Percentiles rank a stretch among this genome's conserved stretches.
Conservation (phyloP, 2,329 filamentous ascomycete genomes). For the Aspergillus ibericus region DNA sequence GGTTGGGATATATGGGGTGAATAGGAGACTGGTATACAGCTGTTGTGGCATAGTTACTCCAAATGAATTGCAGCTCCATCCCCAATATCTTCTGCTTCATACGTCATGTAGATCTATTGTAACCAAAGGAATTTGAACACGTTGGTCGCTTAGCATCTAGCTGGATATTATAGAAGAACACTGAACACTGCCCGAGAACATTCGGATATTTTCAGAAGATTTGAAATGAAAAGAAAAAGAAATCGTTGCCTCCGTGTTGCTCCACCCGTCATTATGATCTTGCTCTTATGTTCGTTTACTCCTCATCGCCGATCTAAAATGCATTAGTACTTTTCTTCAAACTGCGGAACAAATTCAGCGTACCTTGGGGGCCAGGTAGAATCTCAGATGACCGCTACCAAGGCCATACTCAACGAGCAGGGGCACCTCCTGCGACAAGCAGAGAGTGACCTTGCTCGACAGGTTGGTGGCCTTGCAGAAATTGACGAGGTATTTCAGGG, state of each 20-base stretch:
- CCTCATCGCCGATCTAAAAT: slow-evolving; percentile 62
- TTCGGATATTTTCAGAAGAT: slow-evolving; percentile 23
- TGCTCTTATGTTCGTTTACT: slow-evolving; percentile 35
- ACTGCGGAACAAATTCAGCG: slow-evolving; percentile 25
- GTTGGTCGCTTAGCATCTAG: slow-evolving; percentile 21
- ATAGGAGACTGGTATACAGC: neutral
- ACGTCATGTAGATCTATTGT: neutral
- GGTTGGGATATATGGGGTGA: neutral
- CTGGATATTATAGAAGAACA: slow-evolving; percentile 22
- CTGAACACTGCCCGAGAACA: slow-evolving; percentile 12
- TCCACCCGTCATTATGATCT: slow-evolving; percentile 29
- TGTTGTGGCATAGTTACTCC: neutral
- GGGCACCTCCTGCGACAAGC: slow-evolving; percentile 92
- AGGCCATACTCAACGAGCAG: slow-evolving; percentile 90
- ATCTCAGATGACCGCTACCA: slow-evolving; percentile 84
- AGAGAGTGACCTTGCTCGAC: slow-evolving; percentile 81
- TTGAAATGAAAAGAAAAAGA: slow-evolving; percentile 23
- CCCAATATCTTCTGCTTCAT: neutral
- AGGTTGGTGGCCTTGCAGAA: slow-evolving; percentile 97
- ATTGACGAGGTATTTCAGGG: slow-evolving; percentile 98
- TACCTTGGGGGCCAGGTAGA: slow-evolving; percentile 98
- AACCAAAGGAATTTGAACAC: slow-evolving; percentile 11
- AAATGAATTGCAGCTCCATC: neutral
- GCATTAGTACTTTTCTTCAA: slow-evolving; percentile 18
- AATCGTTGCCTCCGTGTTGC: slow-evolving; percentile 53